Conservation (phyloP, 2,329 filamentous ascomycete genomes). For the Bertia moriformis region DNA sequence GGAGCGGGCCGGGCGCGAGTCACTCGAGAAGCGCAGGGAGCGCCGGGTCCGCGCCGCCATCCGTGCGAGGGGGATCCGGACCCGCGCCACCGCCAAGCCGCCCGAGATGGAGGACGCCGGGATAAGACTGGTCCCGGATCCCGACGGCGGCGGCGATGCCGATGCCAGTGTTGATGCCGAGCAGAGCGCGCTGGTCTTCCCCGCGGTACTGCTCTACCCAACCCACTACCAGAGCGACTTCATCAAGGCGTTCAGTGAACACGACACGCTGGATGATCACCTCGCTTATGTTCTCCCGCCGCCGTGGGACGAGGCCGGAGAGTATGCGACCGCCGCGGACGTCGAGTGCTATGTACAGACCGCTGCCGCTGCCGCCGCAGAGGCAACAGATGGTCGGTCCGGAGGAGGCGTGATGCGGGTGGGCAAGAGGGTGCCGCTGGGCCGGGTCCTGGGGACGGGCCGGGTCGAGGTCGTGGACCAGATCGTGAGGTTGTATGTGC, state of each 20-base stretch:
- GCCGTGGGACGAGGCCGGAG: constrained; percentile 64
- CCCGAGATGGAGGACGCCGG: constrained; percentile 79
- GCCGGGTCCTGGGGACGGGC: constrained; percentile 61
- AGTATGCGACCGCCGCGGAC: constrained; percentile 46
- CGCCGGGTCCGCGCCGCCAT: constrained; percentile 52
- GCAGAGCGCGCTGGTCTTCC: constrained; percentile 60
- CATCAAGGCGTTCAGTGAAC: constrained; percentile 73
- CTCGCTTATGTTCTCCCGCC: constrained; percentile 73
- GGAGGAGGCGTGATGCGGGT: constrained; percentile 56
- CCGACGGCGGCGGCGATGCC: too few species aligned
- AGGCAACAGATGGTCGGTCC: neutral
- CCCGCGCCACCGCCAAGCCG: constrained; percentile 50
- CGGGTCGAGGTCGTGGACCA: constrained; percentile 81
- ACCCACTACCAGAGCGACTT: constrained; percentile 73
- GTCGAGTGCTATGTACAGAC: constrained; percentile 92
- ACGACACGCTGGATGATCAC: constrained; percentile 61
- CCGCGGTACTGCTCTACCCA: constrained; percentile 74
- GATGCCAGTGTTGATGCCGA: too few species aligned
- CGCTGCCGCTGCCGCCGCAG: constrained; percentile 52
- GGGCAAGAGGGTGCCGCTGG: constrained; percentile 66
- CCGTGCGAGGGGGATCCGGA: constrained; percentile 53
- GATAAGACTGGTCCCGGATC: constrained; percentile 56
- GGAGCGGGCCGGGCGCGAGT: constrained; percentile 26
- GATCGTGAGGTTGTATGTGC: constrained; percentile 66
- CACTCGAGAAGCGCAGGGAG: constrained; percentile 37